Evolutionary conservation across 1,139 yeast species (phyloP).

Genomic region (Arxiozyma heterogenica): DNA sequence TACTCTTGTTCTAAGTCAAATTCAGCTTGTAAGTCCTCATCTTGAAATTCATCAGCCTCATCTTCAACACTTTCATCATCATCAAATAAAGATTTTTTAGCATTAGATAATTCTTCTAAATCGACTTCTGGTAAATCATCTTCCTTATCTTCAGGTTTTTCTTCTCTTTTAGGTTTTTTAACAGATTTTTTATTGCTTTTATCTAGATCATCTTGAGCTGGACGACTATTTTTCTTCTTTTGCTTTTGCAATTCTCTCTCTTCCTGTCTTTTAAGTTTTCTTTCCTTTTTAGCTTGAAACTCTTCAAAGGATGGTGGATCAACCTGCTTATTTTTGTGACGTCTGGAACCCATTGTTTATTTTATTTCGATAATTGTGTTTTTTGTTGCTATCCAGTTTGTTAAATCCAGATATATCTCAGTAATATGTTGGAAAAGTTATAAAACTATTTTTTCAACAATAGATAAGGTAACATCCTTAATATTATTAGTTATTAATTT

Average conservation of each 20-base stretch:
- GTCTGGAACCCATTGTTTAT: constrained; percentile 68
- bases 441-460: neutral
- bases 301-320: constrained; percentile 84
- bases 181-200: constrained; percentile 15
- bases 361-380: neutral
- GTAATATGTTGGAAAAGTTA: too few relatives aligned
- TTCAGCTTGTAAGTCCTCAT: constrained; percentile 47
- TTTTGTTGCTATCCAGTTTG: neutral
- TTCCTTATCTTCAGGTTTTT: constrained; percentile 35
- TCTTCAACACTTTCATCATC: constrained; percentile 54
- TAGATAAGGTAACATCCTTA: neutral
- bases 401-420: neutral
- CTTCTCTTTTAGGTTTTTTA: constrained; percentile 27
- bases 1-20: constrained; percentile 49
- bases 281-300: constrained; percentile 52
- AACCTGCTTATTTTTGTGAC: constrained; percentile 83
- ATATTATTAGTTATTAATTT: neutral
- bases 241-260: constrained; percentile 22
- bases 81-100: constrained; percentile 70
- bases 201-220: constrained; percentile 25
- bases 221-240: constrained; percentile 18
- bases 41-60: constrained; percentile 23
- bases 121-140: constrained; percentile 54
- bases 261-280: constrained; percentile 31
- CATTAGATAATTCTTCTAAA: constrained; percentile 50